Base-by-base conservation (phyloP, 176 grass and related monocot species). In the Aegilops tauschii region DNA sequence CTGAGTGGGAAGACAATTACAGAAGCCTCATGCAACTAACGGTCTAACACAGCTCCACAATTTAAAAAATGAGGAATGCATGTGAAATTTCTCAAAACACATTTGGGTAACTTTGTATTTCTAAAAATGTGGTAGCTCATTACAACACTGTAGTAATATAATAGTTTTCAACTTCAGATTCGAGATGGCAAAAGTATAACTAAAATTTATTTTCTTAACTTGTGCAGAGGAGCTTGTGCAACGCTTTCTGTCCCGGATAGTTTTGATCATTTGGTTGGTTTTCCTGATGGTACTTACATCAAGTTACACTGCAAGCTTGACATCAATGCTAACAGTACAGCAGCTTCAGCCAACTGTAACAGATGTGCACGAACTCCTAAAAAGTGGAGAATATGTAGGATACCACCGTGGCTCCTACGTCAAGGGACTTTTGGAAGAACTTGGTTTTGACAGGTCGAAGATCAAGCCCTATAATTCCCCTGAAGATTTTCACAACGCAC, bases 221-320 rank as follows among this genome's bases (percentile, higher is more conserved):
- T 73, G 36, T 90, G 82, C 77, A 93, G 92, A 64, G 25, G 89
- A 91, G 79, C 91, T 62, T 40, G n/a, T 91, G 11, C 78, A 93
- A 27, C 73, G 70, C 35, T 61, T 82, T 27, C 81, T 93, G 54
- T 93, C 92, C 4, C 82, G 80, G 35, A 35, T 86, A 21, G 70
- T 86, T 12, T 21, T 85, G 5, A 70, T 90, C 28, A 47, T 85
- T 44, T 90, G 86, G 86, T 14, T 86, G 4, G 76, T 84, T 61
- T 70, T 91, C 3, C 82, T 94, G 9, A 84, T 94, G 9, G 72
- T 91, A 65, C 67, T 94, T 62, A 86, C 89, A 52, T 94, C 92
- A 76, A 94, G 92, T 31, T 94, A 94, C 20, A 94, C 89, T 10
- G 92, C 92, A 47, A 94, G 69, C 23, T 72, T 94, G 25, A 30